These are phyloP conservation scores for Cytospora mali DNA, from an alignment of 2,329 filamentous ascomycete species.

Conservation along the genomic window DNA sequence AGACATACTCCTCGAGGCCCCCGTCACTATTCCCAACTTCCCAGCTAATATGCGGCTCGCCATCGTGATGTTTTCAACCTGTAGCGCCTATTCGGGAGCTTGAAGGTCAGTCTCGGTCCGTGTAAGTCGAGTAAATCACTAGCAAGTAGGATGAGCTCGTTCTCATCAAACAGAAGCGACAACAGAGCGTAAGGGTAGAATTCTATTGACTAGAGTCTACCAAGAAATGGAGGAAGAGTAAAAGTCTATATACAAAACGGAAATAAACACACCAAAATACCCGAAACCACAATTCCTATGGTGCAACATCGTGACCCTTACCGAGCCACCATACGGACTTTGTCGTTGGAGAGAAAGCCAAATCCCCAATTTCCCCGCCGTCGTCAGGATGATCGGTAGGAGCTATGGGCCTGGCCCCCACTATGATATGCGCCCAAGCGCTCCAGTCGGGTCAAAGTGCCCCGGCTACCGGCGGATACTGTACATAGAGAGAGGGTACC, in stretches of 20 bases:
- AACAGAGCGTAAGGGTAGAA: background rate
- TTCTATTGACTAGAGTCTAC: background rate
- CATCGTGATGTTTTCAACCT: slow-evolving; percentile 13
- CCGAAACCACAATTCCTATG: background rate
- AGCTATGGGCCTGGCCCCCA: background rate
- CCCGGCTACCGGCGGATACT: slow-evolving; percentile 2
- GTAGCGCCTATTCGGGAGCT: background rate
- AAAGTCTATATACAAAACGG: too few species aligned
- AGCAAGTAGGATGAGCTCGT: background rate
- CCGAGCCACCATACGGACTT: too few species aligned
- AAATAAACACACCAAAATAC: too few species aligned
- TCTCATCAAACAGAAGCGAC: background rate
- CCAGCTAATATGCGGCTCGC: slow-evolving; percentile 26
- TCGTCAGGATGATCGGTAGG: background rate
- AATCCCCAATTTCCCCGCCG: slow-evolving; percentile 19
- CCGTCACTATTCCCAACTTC: slow-evolving; percentile 31
- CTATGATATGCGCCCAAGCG: slow-evolving; percentile 27
- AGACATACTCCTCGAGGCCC: slow-evolving; percentile 69
- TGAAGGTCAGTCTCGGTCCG: too few species aligned
- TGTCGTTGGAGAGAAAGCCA: too few species aligned
- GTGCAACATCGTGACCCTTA: slow-evolving; percentile 20
- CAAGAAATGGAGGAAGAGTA: background rate
- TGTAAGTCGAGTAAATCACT: background rate
- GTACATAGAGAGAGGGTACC: slow-evolving; percentile 8
- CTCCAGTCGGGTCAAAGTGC: slow-evolving; percentile 28